Conservation (phyloP, 495 filamentous ascomycete species). For the Lasiosphaeriaceae sp. region DNA sequence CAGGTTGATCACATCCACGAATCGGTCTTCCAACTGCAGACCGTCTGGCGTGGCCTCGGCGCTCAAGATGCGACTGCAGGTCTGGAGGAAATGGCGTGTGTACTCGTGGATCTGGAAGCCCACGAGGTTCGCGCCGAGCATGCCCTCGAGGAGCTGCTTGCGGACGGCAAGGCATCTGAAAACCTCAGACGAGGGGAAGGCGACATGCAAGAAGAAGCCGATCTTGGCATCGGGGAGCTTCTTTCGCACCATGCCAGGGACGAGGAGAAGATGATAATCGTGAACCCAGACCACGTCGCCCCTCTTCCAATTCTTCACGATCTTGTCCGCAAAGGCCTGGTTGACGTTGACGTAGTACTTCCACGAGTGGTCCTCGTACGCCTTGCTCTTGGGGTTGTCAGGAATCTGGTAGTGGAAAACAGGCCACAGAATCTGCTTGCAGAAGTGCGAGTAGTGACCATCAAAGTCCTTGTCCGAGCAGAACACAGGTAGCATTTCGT, state of each 20-base stretch:
- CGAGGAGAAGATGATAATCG: slow-evolving; percentile 89
- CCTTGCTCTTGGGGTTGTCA: slow-evolving; percentile 95
- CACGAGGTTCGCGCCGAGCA: slow-evolving; percentile 84
- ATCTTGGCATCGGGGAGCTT: slow-evolving; percentile 85
- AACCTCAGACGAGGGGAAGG: slow-evolving; percentile 92
- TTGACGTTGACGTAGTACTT: slow-evolving; percentile 88
- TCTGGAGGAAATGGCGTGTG: slow-evolving; percentile 87
- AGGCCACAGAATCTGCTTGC: slow-evolving; percentile 85
- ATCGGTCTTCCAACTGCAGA: slow-evolving; percentile 85
- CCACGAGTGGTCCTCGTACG: slow-evolving; percentile 94
- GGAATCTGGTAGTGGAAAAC: slow-evolving; percentile 97
- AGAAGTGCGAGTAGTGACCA: slow-evolving; percentile 89
- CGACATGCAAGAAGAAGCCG: slow-evolving; percentile 90
- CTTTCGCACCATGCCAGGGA: slow-evolving; percentile 86
- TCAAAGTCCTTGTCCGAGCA: slow-evolving; percentile 85
- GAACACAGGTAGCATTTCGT: slow-evolving; percentile 75
- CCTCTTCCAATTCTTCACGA: slow-evolving; percentile 84
- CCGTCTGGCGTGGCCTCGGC: slow-evolving; percentile 86
- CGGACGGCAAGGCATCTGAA: slow-evolving; percentile 85
- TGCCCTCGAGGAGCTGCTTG: slow-evolving; percentile 80
- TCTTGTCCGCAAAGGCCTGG: slow-evolving; percentile 83
- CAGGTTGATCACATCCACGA: slow-evolving; percentile 75
- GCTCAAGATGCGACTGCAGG: slow-evolving; percentile 80
- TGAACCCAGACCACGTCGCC: slow-evolving; percentile 91
- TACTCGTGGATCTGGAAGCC: slow-evolving; percentile 93